Evolutionary conservation across 1,139 yeast species (phyloP).

Genomic region (Suhomyces yuchorum): DNA sequence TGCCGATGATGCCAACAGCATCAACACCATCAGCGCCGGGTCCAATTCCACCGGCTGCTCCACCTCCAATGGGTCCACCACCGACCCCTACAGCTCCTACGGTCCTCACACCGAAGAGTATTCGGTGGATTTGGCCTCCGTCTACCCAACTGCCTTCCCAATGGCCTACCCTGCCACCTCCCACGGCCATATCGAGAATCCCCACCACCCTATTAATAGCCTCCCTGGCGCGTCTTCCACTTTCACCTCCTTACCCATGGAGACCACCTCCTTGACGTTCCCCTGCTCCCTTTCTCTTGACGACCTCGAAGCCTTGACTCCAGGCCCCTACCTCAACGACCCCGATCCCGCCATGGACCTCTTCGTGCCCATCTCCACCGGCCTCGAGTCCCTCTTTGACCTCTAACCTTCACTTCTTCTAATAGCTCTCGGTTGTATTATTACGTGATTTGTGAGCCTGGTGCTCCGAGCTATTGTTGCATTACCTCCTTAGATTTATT

Average conservation of each 20-base stretch:
- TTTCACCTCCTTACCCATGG: neutral
- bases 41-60: neutral
- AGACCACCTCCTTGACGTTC: neutral
- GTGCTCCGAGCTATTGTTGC: neutral
- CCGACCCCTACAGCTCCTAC: neutral
- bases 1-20: neutral
- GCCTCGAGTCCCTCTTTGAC: neutral
- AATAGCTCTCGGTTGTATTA: conserved; percentile 4
- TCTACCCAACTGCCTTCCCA: no score
- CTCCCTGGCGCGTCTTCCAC: neutral
- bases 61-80: neutral
- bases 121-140: neutral
- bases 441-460: conserved; percentile 1
- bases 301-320: neutral
- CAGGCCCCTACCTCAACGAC: neutral
- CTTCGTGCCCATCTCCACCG: neutral
- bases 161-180: neutral
- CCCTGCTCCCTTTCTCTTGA: neutral
- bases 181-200: neutral
- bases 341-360: neutral
- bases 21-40: neutral
- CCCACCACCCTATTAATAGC: neutral
- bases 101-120: neutral
- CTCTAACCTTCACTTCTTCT: conserved; percentile 3
- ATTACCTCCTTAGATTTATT: neutral